Base-by-base conservation (phyloP, 2,329 filamentous ascomycete species). In the Colletotrichum limetticola region DNA sequence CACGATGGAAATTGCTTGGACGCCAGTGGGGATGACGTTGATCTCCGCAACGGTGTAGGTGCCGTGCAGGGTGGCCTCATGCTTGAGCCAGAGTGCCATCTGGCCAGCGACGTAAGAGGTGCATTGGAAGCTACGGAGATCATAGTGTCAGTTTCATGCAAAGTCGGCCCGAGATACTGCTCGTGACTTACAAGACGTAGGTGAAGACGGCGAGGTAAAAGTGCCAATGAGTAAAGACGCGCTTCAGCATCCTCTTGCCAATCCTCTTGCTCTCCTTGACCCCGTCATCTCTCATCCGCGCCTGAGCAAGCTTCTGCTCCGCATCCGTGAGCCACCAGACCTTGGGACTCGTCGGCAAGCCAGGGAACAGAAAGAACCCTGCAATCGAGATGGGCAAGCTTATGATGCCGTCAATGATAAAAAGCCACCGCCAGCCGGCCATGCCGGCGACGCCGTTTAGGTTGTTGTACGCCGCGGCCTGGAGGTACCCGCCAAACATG, bases 371-470 rank as follows among this genome's bases (percentile, higher is more conserved):
- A 8, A 88, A 74, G 68, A 82, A 88, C 0, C 87, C 87, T 3
- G 85, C 81, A 5, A 89, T 66, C 0, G 86, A 85, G 5, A 89
- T 83, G 0, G 86, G 86, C 4, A 89, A 79, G 3, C 84, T 86
- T 76, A 88, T 88, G 24, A 86, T 80, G 2, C 86, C 86, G 59
- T 88, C 86, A 24, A 90, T 87, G 16, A 90, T 86, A 57, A 89
- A 89, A 0, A 88, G 78, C 86, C 83, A 85, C 55, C 82, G 74
- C 85, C 86, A 87, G 0, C 86, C 86, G 0, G 84, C 79, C 78
- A 85, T 83, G 0, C 86, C 86, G 3, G 75, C 76, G 0, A 84
- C 80, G 0, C 86, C 86, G 52, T 87, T 84, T 0, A 89, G 80
- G 55, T 85, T 85, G 11, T 81, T 84, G 76, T 88, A 88, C 0